Percentiles rank a stretch among this genome's conserved stretches.
phyloP scores from a whole-genome alignment of 202 grass and related monocot species.

The Bolboschoenoplectus hybrid region DNA sequence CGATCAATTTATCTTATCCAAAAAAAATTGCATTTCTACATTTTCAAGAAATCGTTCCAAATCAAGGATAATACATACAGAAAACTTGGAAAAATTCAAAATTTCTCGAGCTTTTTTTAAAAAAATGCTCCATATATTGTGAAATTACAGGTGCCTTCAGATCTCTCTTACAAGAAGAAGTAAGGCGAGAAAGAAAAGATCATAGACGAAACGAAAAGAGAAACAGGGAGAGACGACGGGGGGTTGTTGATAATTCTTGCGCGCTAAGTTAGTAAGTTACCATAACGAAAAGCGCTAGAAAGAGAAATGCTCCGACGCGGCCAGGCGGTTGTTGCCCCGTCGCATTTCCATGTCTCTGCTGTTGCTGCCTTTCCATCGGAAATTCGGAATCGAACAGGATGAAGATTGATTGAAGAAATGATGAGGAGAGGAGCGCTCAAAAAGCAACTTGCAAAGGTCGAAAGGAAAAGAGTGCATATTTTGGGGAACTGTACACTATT shows the following conservation, averaged over 20 bases:
- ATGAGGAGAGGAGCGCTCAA: too few species aligned
- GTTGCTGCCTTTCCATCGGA: conserved; percentile 6
- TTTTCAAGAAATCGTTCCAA: background rate
- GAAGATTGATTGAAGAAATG: background rate
- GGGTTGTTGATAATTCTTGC: background rate
- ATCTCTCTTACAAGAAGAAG: background rate
- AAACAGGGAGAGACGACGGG: background rate
- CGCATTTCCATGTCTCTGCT: background rate
- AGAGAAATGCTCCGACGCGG: background rate
- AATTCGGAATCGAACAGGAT: background rate
- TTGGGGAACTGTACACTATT: too few species aligned
- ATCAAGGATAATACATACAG: background rate
- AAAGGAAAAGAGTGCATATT: too few species aligned
- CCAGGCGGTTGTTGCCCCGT: background rate
- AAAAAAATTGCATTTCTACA: background rate
- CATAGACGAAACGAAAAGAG: background rate
- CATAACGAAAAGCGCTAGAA: background rate
- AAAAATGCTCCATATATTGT: background rate
- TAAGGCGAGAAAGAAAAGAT: background rate
- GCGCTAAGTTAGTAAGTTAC: background rate
- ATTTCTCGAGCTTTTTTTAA: background rate
- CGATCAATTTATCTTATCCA: background rate
- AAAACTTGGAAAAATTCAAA: background rate
- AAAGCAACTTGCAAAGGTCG: too few species aligned
- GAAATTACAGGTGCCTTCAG: background rate